Evolutionary conservation across 2,329 filamentous ascomycete genomes (phyloP).

Genomic region (Beauveria caledonica): DNA sequence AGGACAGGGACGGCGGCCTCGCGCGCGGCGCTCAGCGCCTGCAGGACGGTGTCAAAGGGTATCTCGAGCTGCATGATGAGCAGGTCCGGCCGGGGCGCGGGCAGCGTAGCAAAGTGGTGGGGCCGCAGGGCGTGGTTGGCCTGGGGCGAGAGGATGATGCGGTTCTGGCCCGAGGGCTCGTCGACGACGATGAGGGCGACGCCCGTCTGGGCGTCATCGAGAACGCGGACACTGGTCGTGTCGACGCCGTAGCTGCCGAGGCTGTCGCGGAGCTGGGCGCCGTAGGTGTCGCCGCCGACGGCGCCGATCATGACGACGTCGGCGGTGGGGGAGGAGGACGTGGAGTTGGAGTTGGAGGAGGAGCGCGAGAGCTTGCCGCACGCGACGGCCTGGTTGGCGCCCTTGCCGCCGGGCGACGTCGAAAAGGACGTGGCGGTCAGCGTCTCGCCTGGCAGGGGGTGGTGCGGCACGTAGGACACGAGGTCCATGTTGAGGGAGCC

Average conservation of each 20-base stretch:
- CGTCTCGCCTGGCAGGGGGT: constrained; percentile 80
- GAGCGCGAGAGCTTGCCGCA: constrained; percentile 70
- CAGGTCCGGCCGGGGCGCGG: constrained; percentile 44
- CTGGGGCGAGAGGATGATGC: constrained; percentile 65
- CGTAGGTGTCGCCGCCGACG: constrained; percentile 63
- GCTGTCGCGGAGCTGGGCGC: constrained; percentile 47
- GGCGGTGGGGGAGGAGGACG: constrained; percentile 26
- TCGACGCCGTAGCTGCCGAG: constrained; percentile 56
- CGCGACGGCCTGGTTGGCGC: constrained; percentile 89
- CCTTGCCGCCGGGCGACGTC: constrained; percentile 83
- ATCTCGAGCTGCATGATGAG: constrained; percentile 76
- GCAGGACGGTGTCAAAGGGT: constrained; percentile 55
- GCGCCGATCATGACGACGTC: constrained; percentile 64
- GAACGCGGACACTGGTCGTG: constrained; percentile 41
- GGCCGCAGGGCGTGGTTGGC: constrained; percentile 51
- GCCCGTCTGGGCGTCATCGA: constrained; percentile 48
- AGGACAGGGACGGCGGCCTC: constrained; percentile 52
- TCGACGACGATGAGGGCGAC: constrained; percentile 72
- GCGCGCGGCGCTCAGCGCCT: constrained; percentile 46
- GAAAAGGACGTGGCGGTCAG: constrained; percentile 70
- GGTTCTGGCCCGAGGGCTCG: constrained; percentile 62
- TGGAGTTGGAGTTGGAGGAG: constrained; percentile 24
- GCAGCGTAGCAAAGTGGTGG: constrained; percentile 26
- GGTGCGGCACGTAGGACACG: constrained; percentile 75
- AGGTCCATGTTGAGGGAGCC: constrained; percentile 95